Evolutionary conservation across 306 rosid species (phyloP).

Genomic region (Vigna nakashimae): DNA sequence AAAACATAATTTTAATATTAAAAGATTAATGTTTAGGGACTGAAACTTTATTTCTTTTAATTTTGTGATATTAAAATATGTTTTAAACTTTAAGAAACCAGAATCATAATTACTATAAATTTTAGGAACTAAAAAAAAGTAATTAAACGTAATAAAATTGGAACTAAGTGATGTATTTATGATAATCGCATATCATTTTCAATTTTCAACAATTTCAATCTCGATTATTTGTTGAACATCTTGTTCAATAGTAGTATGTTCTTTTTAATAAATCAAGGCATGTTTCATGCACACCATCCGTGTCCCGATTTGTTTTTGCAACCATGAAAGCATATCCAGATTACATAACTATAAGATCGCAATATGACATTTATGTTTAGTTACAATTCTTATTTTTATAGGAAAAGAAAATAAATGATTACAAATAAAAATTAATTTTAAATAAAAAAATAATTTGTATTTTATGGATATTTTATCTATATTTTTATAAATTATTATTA

Average conservation of each 20-base stretch:
- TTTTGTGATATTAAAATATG: too few species aligned
- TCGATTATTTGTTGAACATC: neutral
- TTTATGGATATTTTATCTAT: too few species aligned
- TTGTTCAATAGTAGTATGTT: neutral
- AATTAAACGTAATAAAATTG: too few species aligned
- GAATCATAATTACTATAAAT: too few species aligned
- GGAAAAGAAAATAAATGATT: neutral
- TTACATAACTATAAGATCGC: conserved; percentile 10
- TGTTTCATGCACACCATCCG: neutral
- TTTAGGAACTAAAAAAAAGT: too few species aligned
- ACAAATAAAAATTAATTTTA: too few species aligned
- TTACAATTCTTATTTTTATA: neutral
- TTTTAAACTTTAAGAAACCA: too few species aligned
- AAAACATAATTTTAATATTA: too few species aligned
- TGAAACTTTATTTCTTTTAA: too few species aligned
- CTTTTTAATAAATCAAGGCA: neutral
- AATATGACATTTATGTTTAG: neutral
- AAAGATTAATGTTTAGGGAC: too few species aligned
- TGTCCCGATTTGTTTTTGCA: neutral
- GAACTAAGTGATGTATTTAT: neutral
- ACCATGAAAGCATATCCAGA: neutral
- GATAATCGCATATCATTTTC: neutral
- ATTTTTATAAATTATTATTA: too few species aligned
- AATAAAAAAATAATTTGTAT: too few species aligned
- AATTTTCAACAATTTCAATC: neutral